Evolutionary conservation across 352 stramenopile genomes (phyloP), one percentile per base, ranked within the genome.

Genomic region (Pythium folliculosum): DNA sequence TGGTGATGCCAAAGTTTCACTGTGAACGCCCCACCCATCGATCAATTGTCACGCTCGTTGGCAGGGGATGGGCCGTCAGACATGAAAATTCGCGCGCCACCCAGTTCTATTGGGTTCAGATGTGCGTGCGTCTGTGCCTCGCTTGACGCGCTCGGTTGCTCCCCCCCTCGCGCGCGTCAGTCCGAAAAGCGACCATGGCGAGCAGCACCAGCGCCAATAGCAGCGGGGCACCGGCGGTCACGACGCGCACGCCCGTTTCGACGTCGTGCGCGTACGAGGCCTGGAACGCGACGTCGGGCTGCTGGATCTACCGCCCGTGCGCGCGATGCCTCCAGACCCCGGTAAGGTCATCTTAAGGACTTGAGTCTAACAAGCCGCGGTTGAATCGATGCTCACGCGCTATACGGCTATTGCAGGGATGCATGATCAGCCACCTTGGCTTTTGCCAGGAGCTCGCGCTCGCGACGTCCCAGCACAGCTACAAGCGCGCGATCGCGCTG

Each of bases 261-360:
- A 50, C 44, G 19, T 27, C n/a, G 44, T 50, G 44, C 14, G 44
- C 19, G 19, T 50, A 50, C n/a, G 44, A 50, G 44, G 23, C 44
- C 19, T 50, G 44, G 44, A 50, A 50, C 44, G 27, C 44, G 19
- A 50, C 44, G 8, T 27, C 44, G 19, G 44, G 44, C 44, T 50
- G 44, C 44, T 50, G 44, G 44, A 50, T 27, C 21, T 50, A 50
- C 44, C 44, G 44, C n/a, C 21, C 44, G 44, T 50, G 44, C n/a
- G 44, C 44, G 6, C 19, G 27, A 19, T 50, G 44, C 23, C 44
- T 50, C n/a, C 44, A 47, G 40, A 47, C 40, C 40, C 13, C 13
- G 40, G 40, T n/a, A n/a, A 47, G 40, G 5, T 13, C 40, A n/a
- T 12, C 35, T 40, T 6, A 40, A 12, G 6, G 6, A 40, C 35